Conservation (phyloP, 129 eudicot genomes). For the Tagetes erecta region DNA sequence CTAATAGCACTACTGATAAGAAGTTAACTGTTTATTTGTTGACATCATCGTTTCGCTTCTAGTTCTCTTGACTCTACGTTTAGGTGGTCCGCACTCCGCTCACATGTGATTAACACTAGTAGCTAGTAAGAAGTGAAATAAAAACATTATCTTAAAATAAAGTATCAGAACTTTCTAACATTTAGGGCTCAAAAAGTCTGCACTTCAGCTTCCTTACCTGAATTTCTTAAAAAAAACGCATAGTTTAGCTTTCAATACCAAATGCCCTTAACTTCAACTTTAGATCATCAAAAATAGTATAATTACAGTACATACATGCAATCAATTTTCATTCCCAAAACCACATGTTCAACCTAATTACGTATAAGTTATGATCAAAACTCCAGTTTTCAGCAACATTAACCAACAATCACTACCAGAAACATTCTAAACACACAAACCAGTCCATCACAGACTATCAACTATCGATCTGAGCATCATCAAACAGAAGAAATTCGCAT, state of each 20-base stretch:
- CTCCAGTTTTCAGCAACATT: neutral
- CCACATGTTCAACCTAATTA: neutral
- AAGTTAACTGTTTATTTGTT: neutral
- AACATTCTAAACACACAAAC: neutral
- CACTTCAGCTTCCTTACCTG: constrained; percentile 7
- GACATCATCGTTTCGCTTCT: neutral
- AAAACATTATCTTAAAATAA: constrained; percentile 3
- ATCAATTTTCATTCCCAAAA: constrained; percentile 12
- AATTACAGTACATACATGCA: constrained; percentile 18
- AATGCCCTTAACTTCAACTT: constrained; percentile 11
- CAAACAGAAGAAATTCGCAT: neutral
- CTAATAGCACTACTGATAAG: neutral
- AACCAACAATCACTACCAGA: neutral
- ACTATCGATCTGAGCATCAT: neutral
- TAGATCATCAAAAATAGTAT: constrained; percentile 10
- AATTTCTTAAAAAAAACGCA: neutral
- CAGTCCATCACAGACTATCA: neutral
- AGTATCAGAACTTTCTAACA: constrained; percentile 1
- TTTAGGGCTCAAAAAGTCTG: neutral
- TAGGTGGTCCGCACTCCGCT: constrained; percentile 10
- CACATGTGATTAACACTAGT: constrained; percentile 1
- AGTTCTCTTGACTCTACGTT: neutral
- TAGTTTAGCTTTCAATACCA: neutral
- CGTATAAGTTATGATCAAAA: neutral
- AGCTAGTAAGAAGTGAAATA: constrained; percentile 4